Base-by-base conservation (phyloP, 2,329 filamentous ascomycete species). In the Sporothrix phasma region DNA sequence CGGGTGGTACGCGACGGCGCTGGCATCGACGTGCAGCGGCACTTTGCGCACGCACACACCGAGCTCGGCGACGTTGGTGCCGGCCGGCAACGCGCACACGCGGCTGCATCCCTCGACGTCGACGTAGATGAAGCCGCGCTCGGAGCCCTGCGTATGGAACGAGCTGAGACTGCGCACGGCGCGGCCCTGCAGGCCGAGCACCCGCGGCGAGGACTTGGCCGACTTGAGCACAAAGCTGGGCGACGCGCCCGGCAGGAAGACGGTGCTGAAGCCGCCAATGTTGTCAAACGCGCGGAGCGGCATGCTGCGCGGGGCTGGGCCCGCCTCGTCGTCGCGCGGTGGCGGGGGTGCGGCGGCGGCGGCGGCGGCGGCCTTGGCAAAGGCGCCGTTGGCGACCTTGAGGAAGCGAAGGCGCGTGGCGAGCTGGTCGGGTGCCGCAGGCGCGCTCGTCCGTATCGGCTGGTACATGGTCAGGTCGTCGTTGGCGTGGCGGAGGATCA, bases 391-490 rank as follows among this genome's bases (percentile, higher is more conserved):
- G 7, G 39, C 7, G 17, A 65, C 11, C 29, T 66, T 63, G 2
- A 64, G 2, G 41, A 67, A 67, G 5, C 66, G 64, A 5, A 64
- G 26, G 24, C 37, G 43, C 2, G 29, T 29, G 5, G 53, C 41
- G 31, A 39, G 41, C 15, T 51, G 19, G 15, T 26, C 62, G 13
- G 53, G 34, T 22, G 53, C 10, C 13, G 64, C 69, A n/a, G 71
- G 73, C 64, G 73, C 73, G 24, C 70, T 73, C 64, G 73, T 73
- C 47, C 84, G 80, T 69, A 91, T 88, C 1, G 93, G 92, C 72
- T 94, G 86, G 73, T 97, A 99, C 53, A 97, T 82, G 11, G 88
- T 88, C 39, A 97, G 77, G 71, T 97, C 92, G 68, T 96, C 88
- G 65, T 85, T 87, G 10, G 84, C 81, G 58, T 90, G 90, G 60